phyloP scores from a whole-genome alignment of 1,139 yeast genomes.

The Lodderomyces orthopsilosis region DNA sequence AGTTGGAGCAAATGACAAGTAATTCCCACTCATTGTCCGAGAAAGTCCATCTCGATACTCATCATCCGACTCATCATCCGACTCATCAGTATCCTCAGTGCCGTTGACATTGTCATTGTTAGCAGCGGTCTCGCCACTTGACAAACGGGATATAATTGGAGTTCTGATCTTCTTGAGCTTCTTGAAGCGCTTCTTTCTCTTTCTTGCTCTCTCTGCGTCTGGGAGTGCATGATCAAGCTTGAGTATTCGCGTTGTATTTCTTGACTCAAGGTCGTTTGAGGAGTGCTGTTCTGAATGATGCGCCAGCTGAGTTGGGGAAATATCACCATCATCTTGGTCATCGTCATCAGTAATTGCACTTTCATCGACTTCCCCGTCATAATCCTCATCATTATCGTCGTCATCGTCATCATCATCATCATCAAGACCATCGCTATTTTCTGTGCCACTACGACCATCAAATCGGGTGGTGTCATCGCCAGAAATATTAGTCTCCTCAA shows the following conservation, averaged over 20 bases:
- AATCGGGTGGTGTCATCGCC: slow-evolving; percentile 13
- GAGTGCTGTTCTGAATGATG: not conserved
- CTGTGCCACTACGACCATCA: slow-evolving; percentile 14
- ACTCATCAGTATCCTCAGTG: not conserved
- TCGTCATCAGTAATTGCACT: not conserved
- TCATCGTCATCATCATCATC: slow-evolving; percentile 20
- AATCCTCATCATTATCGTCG: slow-evolving; percentile 19
- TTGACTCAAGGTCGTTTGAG: not conserved
- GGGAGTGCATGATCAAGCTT: not conserved
- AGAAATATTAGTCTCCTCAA: slow-evolving; percentile 8
- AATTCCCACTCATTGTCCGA: slow-evolving; percentile 47
- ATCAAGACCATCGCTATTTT: slow-evolving; percentile 16
- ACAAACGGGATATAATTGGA: slow-evolving; percentile 5
- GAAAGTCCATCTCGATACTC: slow-evolving; percentile 10
- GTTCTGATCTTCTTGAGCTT: slow-evolving; percentile 10
- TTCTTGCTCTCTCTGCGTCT: slow-evolving; percentile 7
- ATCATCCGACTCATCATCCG: not conserved
- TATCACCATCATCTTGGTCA: not conserved
- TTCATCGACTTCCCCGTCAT: not conserved
- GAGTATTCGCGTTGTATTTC: not conserved
- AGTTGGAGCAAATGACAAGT: slow-evolving; percentile 88
- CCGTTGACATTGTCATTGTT: not conserved
- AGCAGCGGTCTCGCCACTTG: not conserved
- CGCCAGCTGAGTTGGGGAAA: not conserved
- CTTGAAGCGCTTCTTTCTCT: slow-evolving; percentile 11